Evolutionary conservation across 805 yeast species (phyloP).

Genomic region (Candida parachauliodes): DNA sequence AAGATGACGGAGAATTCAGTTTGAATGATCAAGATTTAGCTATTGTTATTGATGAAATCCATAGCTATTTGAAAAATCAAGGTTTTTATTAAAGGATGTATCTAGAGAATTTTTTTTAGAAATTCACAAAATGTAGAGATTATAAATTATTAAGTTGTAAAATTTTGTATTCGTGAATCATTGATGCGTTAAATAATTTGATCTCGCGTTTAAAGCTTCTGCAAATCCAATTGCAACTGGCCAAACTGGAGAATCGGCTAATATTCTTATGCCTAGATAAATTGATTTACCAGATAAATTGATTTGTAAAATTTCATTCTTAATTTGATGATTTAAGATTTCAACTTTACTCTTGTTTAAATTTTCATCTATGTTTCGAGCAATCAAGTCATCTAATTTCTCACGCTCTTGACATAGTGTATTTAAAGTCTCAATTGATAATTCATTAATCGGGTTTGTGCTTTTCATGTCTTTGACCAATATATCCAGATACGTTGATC

Average conservation of each 20-base stretch:
- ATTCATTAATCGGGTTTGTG: conserved; percentile 34
- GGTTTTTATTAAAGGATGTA: conserved; percentile 76
- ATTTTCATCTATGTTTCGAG: conserved; percentile 3
- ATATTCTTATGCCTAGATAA: conserved; percentile 68
- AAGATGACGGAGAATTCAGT: conserved; percentile 12
- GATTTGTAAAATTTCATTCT: conserved; percentile 44
- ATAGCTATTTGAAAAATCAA: conserved; percentile 71
- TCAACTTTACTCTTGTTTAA: conserved; percentile 24
- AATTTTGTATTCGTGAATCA: no score
- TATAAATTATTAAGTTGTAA: no score
- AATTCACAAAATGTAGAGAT: no score
- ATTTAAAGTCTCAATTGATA: conserved; percentile 48
- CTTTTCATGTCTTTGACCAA: conserved; percentile 58
- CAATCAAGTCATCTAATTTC: conserved; percentile 8
- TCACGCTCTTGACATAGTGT: conserved; percentile 18
- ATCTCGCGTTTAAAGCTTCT: conserved; percentile 67
- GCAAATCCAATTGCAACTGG: conserved; percentile 77
- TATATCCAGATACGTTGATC: conserved; percentile 54
- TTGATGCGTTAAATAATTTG: conserved; percentile 13
- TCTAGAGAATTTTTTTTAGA: no score
- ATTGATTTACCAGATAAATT: conserved; percentile 54
- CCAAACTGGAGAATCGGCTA: conserved; percentile 87
- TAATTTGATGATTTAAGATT: conserved; percentile 39
- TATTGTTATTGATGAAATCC: conserved; percentile 65
- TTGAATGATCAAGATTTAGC: conserved; percentile 19